Evolutionary conservation across 75 land plant genomes (phyloP).

Genomic region (Pinus taeda): DNA sequence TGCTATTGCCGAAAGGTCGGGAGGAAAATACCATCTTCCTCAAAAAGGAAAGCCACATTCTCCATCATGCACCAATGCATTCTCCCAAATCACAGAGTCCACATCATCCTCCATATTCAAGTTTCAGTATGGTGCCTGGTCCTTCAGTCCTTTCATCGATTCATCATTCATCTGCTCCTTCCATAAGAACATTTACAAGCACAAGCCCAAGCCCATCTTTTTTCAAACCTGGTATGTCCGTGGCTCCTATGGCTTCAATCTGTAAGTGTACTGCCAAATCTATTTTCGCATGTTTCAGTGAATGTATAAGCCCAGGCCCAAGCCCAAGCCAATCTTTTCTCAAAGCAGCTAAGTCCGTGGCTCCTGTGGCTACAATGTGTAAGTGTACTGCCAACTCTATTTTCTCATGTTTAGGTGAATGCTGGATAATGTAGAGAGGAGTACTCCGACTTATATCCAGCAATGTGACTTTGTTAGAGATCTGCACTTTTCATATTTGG

Average conservation of each 20-base stretch:
- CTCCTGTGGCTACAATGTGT: conserved; percentile 5
- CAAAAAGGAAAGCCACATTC: neutral
- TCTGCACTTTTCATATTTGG: neutral
- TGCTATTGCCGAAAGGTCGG: neutral
- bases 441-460: neutral
- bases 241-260: neutral
- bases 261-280: neutral
- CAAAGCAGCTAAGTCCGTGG: neutral
- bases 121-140: neutral
- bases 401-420: neutral
- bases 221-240: too few relatives aligned
- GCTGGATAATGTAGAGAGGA: neutral
- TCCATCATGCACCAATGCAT: neutral
- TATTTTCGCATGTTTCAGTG: neutral
- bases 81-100: neutral
- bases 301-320: neutral
- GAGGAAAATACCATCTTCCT: neutral
- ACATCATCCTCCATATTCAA: neutral
- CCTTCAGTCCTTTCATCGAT: neutral
- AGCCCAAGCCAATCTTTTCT: neutral
- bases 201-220: too few relatives aligned
- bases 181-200: too few relatives aligned
- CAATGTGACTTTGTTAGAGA: neutral
- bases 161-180: neutral
- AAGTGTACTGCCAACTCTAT: neutral